These are phyloP conservation scores for Solanum verrucosum DNA, from an alignment of 257 asterid genomes.

Conservation along the genomic window DNA sequence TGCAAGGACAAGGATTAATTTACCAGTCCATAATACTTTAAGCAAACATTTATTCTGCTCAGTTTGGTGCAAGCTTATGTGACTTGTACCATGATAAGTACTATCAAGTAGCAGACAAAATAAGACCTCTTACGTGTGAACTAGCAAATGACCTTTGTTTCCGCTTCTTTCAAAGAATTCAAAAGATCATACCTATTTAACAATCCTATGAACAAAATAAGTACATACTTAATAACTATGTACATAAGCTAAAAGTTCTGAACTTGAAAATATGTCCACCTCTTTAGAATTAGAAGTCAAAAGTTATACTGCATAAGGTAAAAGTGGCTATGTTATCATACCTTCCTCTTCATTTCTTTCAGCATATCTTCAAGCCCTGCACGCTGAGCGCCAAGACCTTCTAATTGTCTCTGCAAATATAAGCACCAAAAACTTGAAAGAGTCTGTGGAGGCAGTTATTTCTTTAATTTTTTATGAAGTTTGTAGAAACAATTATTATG, in stretches of 20 bases:
- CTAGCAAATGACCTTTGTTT: neutral
- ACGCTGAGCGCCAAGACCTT: conserved; percentile 92
- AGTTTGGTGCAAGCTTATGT: neutral
- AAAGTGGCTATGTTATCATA: conserved; percentile 11
- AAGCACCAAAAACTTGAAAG: neutral
- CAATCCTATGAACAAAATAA: neutral
- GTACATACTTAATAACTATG: neutral
- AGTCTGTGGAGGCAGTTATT: neutral
- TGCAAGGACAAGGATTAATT: neutral
- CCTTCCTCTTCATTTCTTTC: conserved; percentile 99
- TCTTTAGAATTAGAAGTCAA: neutral
- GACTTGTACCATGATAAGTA: neutral
- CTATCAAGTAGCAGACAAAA: neutral
- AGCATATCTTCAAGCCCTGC: conserved; percentile 99
- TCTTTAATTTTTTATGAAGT: neutral
- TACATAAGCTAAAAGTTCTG: neutral
- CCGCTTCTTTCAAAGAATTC: neutral
- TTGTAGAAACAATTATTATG: neutral
- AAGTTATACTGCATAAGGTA: neutral
- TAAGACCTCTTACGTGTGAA: neutral
- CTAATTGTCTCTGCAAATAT: conserved; percentile 80
- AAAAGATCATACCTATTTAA: neutral
- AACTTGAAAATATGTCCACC: neutral
- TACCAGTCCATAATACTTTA: neutral
- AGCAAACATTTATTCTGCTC: neutral